Base-by-base conservation (phyloP, 768 basidiomycete genomes). In the Leccinum variicolor region DNA sequence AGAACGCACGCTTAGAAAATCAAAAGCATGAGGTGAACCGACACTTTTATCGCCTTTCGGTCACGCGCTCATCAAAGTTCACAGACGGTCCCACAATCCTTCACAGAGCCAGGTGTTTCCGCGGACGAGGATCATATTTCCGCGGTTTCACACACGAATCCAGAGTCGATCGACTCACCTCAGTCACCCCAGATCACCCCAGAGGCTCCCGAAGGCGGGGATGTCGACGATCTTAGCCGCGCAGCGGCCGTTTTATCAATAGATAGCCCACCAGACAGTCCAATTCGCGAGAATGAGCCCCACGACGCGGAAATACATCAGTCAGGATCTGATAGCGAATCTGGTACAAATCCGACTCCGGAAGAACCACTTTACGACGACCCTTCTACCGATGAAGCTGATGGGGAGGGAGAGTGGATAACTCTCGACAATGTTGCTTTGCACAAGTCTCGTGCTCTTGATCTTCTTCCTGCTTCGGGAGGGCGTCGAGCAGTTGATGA, bases 321-420 rank as follows among this genome's bases (percentile, higher is more conserved):
- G 26, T 26, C 52, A 3, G 25, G n/a, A 19, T 52, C 62, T n/a
- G 28, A 29, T 15, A 15, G 46, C 51, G 56, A 49, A 52, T 29
- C 52, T 47, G 14, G 54, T 28, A 21, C 48, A 28, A 21, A 61
- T n/a, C 61, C 54, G 50, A 64, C 60, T 46, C 45, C 62, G 7
- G 59, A 66, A 36, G 29, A 9, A 10, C 78, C 80, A 1, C 62
- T 90, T 11, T 91, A 83, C 62, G 90, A 90, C 21, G 90, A 92
- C 69, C 89, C 88, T 1, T 87, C 85, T 0, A 85, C 87, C 56
- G 80, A 82, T 58, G 80, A 82, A 19, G 91, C 92, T 59, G 91
- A 92, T 61, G 90, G 87, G 14, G 90, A 89, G 70, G 94, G 93
- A 8, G 94, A 95, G 69, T 99, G 97, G 97, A 97, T 99, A 71